Evolutionary conservation across 202 grass and related monocot genomes (phyloP), one percentile per base, ranked within the genome.

Genomic region (Schoenoplectus tabernaemontani): DNA sequence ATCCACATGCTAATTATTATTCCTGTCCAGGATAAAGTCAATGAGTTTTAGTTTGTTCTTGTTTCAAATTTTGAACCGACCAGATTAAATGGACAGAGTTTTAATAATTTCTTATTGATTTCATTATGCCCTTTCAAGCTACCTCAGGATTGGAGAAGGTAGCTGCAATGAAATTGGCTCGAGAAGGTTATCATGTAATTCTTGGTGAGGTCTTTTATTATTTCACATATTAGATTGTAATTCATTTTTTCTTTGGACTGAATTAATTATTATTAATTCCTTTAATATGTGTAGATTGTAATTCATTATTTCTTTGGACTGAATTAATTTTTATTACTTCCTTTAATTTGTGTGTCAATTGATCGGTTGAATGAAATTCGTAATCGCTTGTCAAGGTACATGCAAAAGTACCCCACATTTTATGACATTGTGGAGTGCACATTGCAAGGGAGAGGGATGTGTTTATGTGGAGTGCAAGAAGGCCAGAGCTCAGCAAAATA

Each of bases 71-170:
- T 42, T 69, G 11, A n/a, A 39, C 19, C 34, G 19, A 3, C 16
- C 2, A 33, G 17, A 67, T 67, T 74, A 11, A 1, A 12, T 56
- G 24, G 20, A 32, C 17, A 5, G 3, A 38, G 15, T 75, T 62
- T 7, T 32, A 59, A 16, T 68, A 20, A 43, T 56, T 3, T 51
- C 13, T 51, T 1, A 15, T 64, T 72, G 4, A 38, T 8, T 37
- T n/a, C n/a, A 15, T 41, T 47, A 10, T 41, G 9, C n/a, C 46
- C 30, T 48, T 51, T 34, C 65, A 97, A 91, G 91, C 86, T 9
- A 94, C 89, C 19, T 98, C 89, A 4, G 95, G 95, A 33, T 76
- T 98, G 78, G 95, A 91, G 0, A 82, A 53, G 66, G 88, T 86
- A 4, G 89, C 89, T 0, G 84, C 89, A 15, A 78, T 42, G 26